phyloP scores from a whole-genome alignment of 2,329 filamentous ascomycete genomes.

The Iodosphaeria phyllophila region DNA sequence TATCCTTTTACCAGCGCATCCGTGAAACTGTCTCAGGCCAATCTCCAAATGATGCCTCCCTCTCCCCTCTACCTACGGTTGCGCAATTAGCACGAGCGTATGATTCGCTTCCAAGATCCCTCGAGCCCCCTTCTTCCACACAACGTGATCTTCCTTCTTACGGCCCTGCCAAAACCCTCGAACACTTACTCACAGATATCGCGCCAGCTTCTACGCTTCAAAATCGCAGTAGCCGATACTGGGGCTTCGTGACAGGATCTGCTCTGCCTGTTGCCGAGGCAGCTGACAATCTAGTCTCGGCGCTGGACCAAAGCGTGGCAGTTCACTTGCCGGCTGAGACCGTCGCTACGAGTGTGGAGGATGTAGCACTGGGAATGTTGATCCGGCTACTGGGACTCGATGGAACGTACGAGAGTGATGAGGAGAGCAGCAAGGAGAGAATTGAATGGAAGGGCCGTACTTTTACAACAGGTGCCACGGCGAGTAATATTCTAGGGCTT shows the following conservation, averaged over 20 bases:
- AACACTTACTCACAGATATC: slow-evolving; percentile 26
- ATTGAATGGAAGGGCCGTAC: slow-evolving; percentile 37
- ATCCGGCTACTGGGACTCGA: slow-evolving; percentile 45
- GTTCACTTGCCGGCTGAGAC: slow-evolving; percentile 67
- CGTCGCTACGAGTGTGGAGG: slow-evolving; percentile 59
- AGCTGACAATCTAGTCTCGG: slow-evolving; percentile 69
- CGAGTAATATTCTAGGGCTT: slow-evolving; percentile 65
- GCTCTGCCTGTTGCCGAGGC: slow-evolving; percentile 60
- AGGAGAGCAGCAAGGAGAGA: too few relatives aligned
- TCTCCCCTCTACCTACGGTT: slow-evolving; percentile 20
- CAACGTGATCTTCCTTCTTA: slow-evolving; percentile 15
- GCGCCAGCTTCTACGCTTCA: slow-evolving; percentile 46
- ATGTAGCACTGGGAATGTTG: slow-evolving; percentile 50
- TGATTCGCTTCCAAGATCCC: slow-evolving; percentile 18
- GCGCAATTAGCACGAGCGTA: slow-evolving; percentile 17
- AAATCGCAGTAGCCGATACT: slow-evolving; percentile 51
- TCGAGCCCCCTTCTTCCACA: slow-evolving; percentile 8
- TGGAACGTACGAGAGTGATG: too few relatives aligned
- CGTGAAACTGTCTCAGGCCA: slow-evolving; percentile 6
- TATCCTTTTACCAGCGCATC: slow-evolving; percentile 10
- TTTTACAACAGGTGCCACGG: slow-evolving; percentile 46
- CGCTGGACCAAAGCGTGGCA: slow-evolving; percentile 66
- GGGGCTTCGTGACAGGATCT: slow-evolving; percentile 78
- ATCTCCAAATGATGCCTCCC: slow-evolving; percentile 4
- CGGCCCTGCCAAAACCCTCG: slow-evolving; percentile 14